Evolutionary conservation across 2,329 filamentous ascomycete species (phyloP).

Genomic region (Exophiala aquamarina): DNA sequence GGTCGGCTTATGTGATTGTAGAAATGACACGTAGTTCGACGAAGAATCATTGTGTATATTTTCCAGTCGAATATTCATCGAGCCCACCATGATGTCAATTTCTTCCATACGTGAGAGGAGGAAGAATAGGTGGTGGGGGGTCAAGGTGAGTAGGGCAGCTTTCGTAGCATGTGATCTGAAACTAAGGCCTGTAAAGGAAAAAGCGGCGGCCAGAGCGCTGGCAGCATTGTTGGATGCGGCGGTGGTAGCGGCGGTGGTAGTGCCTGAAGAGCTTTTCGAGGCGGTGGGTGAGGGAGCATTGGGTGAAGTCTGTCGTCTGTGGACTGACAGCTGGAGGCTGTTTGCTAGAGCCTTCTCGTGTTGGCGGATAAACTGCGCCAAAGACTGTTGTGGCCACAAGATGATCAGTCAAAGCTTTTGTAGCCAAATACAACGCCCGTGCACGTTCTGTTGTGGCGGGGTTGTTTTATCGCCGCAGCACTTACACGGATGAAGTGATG

Average conservation of each 20-base stretch:
- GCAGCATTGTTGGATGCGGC: conserved; percentile 63
- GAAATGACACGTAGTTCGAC: conserved; percentile 93
- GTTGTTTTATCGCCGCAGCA: conserved; percentile 5
- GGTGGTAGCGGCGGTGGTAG: conserved; percentile 57
- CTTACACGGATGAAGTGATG: conserved; percentile 50
- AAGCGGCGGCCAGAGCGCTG: conserved; percentile 73
- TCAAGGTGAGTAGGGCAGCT: conserved; percentile 86
- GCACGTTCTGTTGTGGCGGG: conserved; percentile 1
- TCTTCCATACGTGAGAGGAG: conserved; percentile 94
- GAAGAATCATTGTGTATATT: conserved; percentile 87
- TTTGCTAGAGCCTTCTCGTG: conserved; percentile 98
- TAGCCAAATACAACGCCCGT: conserved; percentile 2
- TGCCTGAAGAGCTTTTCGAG: conserved; percentile 57
- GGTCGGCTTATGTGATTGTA: conserved; percentile 69
- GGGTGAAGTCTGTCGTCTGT: conserved; percentile 60
- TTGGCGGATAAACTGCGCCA: conserved; percentile 92
- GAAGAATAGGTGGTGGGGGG: conserved; percentile 95
- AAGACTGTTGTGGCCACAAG: conserved; percentile 61
- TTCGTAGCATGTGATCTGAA: conserved; percentile 85
- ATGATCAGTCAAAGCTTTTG: not conserved
- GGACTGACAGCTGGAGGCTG: conserved; percentile 74
- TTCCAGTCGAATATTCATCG: conserved; percentile 94
- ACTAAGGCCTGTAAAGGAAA: conserved; percentile 81
- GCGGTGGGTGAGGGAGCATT: conserved; percentile 61
- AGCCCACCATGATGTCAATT: conserved; percentile 82